Conservation (phyloP, 768 basidiomycete genomes). For the Dioszegia hungarica region DNA sequence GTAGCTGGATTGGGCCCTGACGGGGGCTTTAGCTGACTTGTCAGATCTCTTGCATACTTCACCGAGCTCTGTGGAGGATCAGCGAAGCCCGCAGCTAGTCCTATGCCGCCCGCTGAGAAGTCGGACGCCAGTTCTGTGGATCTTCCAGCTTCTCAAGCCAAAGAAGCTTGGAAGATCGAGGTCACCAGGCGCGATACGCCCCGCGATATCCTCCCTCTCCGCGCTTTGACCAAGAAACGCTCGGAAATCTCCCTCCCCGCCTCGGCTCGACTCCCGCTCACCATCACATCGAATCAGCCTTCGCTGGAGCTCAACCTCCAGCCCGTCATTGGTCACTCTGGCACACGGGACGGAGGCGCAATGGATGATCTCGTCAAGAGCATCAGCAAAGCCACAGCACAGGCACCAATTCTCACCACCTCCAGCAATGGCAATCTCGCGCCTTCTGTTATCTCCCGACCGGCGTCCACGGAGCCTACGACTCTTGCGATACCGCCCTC, state of each 20-base stretch:
- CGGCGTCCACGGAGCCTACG: not conserved
- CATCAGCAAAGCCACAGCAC: slow-evolving; percentile 35
- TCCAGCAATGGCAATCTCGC: not conserved
- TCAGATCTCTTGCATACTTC: slow-evolving; percentile 31
- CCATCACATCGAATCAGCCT: slow-evolving; percentile 26
- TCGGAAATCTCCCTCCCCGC: slow-evolving; percentile 21
- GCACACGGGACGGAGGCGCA: slow-evolving; percentile 8
- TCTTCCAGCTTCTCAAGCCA: not conserved
- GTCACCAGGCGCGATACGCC: slow-evolving; percentile 32
- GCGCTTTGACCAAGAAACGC: slow-evolving; percentile 31
- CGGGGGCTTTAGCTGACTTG: not conserved
- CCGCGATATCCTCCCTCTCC: slow-evolving; percentile 31
- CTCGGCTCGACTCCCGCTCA: slow-evolving; percentile 15
- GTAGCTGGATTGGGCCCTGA: slow-evolving; percentile 1
- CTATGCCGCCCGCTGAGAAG: too few relatives aligned
- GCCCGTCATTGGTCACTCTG: slow-evolving; percentile 18
- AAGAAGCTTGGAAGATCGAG: slow-evolving; percentile 24
- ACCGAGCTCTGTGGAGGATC: slow-evolving; percentile 17
- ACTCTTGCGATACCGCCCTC: not conserved
- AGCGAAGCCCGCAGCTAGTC: not conserved
- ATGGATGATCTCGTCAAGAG: slow-evolving; percentile 31
- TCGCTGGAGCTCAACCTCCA: slow-evolving; percentile 30
- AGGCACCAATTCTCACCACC: slow-evolving; percentile 15
- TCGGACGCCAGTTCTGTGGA: not conserved
- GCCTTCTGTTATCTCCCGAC: not conserved